Conservation (phyloP, 345 rosid species). For the Geranium rotundifolium region DNA sequence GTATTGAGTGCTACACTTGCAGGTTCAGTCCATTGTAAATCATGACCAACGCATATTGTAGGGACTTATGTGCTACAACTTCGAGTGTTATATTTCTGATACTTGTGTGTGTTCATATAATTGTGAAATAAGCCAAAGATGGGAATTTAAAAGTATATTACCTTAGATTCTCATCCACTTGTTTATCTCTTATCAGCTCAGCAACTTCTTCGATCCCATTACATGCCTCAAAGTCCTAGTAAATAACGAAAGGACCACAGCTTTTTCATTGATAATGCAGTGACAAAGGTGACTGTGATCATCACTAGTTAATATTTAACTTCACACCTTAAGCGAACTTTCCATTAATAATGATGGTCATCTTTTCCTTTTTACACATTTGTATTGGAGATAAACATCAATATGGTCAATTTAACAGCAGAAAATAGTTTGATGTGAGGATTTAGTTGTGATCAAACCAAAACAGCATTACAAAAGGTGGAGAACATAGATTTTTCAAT, state of each 20-base stretch:
- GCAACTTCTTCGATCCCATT: constrained; percentile 91
- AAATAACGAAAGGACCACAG: constrained; percentile 1
- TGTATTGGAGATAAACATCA: not conserved
- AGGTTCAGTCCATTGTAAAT: too few relatives aligned
- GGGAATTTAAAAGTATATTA: constrained; percentile 5
- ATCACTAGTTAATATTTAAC: too few relatives aligned
- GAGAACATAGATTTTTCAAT: not conserved
- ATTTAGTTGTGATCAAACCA: not conserved
- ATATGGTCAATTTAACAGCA: too few relatives aligned
- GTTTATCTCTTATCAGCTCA: constrained; percentile 71
- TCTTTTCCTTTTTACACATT: too few relatives aligned
- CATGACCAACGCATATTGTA: not conserved
- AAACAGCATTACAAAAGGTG: too few relatives aligned
- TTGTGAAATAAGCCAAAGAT: not conserved
- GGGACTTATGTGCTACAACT: not conserved
- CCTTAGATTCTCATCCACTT: constrained; percentile 94
- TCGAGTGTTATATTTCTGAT: not conserved
- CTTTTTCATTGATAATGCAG: too few relatives aligned
- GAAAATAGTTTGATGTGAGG: not conserved
- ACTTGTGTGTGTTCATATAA: not conserved
- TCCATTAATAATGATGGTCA: too few relatives aligned
- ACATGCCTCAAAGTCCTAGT: constrained; percentile 76
- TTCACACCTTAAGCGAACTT: too few relatives aligned
- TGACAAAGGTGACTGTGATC: not conserved
- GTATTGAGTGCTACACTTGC: too few relatives aligned